Conservation (phyloP, 305 asterid species). For the Ilex paraguariensis region DNA sequence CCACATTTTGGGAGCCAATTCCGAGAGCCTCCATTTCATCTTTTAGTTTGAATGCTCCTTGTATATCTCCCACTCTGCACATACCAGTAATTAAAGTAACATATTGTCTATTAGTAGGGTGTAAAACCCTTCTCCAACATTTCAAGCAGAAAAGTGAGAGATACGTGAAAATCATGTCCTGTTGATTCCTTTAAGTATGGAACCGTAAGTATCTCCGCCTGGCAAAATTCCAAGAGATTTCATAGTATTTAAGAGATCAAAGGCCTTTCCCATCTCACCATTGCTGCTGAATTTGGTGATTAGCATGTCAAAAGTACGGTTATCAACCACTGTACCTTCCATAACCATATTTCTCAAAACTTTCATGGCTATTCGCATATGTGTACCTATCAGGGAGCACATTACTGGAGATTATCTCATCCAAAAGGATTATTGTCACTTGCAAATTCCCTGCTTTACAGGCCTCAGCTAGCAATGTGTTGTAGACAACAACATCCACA, state of each 20-base stretch:
- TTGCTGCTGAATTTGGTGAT: too few species aligned
- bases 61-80: too few species aligned
- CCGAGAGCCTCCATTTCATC: conserved; percentile 54
- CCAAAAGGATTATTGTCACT: too few species aligned
- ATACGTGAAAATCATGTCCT: conserved; percentile 36
- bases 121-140: conserved; percentile 53
- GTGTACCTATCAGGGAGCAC: too few species aligned
- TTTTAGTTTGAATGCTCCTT: conserved; percentile 51
- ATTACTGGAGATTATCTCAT: too few species aligned
- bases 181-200: conserved; percentile 62
- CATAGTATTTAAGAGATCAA: conserved; percentile 59
- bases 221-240: conserved; percentile 39
- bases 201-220: conserved; percentile 44
- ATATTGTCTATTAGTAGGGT: conserved; percentile 59
- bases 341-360: too few species aligned
- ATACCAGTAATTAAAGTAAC: conserved; percentile 52
- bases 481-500: too few species aligned
- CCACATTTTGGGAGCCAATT: conserved; percentile 32
- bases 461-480: too few species aligned
- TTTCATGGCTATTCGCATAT: too few species aligned
- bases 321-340: too few species aligned
- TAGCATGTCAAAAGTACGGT: too few species aligned
- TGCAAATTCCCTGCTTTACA: too few species aligned
- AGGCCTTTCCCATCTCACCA: conserved; percentile 58
- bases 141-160: conserved; percentile 35